A percentile compares a stretch with the other conserved stretches of the same genome.
Conservation (phyloP, 345 rosid species). For the Theobroma cacao region DNA sequence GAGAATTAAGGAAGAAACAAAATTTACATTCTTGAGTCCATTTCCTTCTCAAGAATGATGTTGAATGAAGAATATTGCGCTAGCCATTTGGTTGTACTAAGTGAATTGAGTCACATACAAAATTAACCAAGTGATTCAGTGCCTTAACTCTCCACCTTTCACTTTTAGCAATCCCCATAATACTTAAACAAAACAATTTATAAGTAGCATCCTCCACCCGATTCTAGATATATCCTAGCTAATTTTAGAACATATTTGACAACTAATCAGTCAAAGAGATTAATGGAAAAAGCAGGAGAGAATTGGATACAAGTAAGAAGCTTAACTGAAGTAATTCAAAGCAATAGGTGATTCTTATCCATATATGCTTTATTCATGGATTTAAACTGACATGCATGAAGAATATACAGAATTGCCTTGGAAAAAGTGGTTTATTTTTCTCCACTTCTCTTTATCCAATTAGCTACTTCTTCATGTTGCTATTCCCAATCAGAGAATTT, state of each 20-base stretch:
- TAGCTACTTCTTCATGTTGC: background rate
- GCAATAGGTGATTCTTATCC: background rate
- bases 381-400: conserved; percentile 5
- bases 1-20: background rate
- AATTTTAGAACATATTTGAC: background rate
- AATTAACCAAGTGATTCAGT: background rate
- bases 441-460: background rate
- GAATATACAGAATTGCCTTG: background rate
- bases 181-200: background rate
- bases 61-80: background rate
- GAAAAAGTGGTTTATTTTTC: background rate
- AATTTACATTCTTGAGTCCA: background rate
- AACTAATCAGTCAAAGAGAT: background rate
- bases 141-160: background rate
- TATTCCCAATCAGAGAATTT: background rate
- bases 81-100: background rate
- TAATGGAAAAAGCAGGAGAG: background rate
- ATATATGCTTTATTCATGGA: background rate
- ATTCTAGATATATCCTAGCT: background rate
- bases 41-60: background rate
- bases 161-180: background rate
- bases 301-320: background rate
- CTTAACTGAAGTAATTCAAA: background rate
- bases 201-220: background rate
- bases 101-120: background rate